Percentiles rank a stretch among this genome's conserved stretches.
phyloP scores from a whole-genome alignment of 1,139 yeast genomes.

The Saccharomyces pastorianus region DNA sequence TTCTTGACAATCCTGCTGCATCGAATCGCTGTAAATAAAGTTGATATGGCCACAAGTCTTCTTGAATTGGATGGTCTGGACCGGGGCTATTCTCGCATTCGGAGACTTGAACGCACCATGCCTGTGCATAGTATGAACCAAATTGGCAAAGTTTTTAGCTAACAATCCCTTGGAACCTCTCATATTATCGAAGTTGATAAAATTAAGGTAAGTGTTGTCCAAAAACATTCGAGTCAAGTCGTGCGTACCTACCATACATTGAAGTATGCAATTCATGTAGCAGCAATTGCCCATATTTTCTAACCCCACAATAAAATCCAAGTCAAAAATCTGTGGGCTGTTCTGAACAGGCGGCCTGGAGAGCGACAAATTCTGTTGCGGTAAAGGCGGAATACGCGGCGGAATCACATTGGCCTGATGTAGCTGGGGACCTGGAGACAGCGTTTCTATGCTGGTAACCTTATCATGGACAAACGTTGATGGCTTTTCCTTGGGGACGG shows the following conservation, averaged over 20 bases:
- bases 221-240: constrained; percentile 40
- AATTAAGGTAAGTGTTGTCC: constrained; percentile 51
- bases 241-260: constrained; percentile 56
- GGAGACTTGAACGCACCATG: background rate
- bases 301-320: constrained; percentile 46
- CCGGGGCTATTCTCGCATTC: constrained; percentile 28
- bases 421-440: background rate
- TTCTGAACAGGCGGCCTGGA: background rate
- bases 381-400: background rate
- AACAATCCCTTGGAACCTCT: constrained; percentile 75
- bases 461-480: background rate
- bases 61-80: constrained; percentile 39
- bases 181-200: constrained; percentile 62
- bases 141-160: constrained; percentile 59
- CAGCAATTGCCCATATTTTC: constrained; percentile 83
- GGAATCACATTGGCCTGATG: background rate
- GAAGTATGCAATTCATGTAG: constrained; percentile 86
- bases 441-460: background rate
- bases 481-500: background rate
- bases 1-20: no score
- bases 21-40: no score
- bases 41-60: constrained; percentile 34
- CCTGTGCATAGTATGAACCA: constrained; percentile 50
- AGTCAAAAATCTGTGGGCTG: constrained; percentile 4
- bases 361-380: background rate